These are phyloP conservation scores for Penicillium nordicum DNA, from an alignment of 2,329 filamentous ascomycete genomes.

Conservation along the genomic window DNA sequence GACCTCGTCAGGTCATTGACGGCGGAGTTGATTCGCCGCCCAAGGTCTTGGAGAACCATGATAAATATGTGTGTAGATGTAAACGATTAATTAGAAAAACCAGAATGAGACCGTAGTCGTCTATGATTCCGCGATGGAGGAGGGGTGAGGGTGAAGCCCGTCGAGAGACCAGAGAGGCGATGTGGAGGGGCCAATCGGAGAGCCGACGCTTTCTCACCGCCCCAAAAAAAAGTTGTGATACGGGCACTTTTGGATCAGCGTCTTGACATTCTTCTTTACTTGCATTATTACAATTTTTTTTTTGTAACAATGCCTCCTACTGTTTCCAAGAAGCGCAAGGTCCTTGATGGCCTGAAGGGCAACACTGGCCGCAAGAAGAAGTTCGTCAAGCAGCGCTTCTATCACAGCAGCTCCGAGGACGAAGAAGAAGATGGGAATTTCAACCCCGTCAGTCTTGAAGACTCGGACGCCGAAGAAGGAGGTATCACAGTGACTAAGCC, in stretches of 20 bases:
- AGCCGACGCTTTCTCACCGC: conserved; percentile 26
- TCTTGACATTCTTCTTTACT: conserved; percentile 2
- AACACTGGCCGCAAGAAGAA: conserved; percentile 52
- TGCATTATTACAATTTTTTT: conserved; percentile 10
- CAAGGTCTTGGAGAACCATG: conserved; percentile 99
- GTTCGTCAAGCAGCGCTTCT: conserved; percentile 60
- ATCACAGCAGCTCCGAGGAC: conserved; percentile 62
- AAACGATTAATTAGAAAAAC: conserved; percentile 6
- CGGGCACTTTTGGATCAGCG: conserved; percentile 5
- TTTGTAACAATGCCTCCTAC: conserved; percentile 39
- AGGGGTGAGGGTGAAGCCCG: conserved; percentile 18
- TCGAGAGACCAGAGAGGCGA: conserved; percentile 23
- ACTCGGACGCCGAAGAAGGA: conserved; percentile 41
- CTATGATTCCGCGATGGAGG: conserved; percentile 10
- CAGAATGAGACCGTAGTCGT: conserved; percentile 1
- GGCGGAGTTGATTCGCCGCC: conserved; percentile 95
- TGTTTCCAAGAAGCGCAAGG: conserved; percentile 54
- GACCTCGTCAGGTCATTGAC: conserved; percentile 90
- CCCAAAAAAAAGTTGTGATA: conserved; percentile 31
- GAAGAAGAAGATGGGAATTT: conserved; percentile 51
- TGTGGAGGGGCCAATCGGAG: conserved; percentile 38
- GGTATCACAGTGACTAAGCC: conserved; percentile 17
- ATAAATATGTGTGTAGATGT: conserved; percentile 20
- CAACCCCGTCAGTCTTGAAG: conserved; percentile 49
- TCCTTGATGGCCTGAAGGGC: conserved; percentile 57